Percentiles rank a stretch among this genome's conserved stretches.
These are phyloP conservation scores for Pascua guehoae DNA, from an alignment of 1,284 basidiomycete genomes.

Conservation along the genomic window DNA sequence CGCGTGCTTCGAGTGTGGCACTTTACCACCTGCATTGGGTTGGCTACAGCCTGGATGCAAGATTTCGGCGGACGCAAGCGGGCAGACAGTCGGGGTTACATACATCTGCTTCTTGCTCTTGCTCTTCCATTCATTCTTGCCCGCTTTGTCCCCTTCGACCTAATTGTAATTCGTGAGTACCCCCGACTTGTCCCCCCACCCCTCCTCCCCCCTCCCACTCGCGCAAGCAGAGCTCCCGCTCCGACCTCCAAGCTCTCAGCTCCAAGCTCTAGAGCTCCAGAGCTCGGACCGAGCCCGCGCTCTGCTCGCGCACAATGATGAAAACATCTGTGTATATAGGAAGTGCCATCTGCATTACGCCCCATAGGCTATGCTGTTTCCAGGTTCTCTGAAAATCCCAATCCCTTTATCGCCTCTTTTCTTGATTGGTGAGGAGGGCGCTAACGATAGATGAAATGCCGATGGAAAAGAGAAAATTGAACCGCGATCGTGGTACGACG, in stretches of 20 bases:
- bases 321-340: slow-evolving; percentile 32
- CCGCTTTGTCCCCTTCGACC: not conserved
- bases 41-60: too few species aligned
- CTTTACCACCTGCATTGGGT: too few species aligned
- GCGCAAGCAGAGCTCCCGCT: not conserved
- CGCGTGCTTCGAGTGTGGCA: too few species aligned
- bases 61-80: too few species aligned
- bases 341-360: slow-evolving; percentile 30
- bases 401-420: not conserved
- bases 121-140: not conserved
- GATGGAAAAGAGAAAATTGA: too few species aligned
- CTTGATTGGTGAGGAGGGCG: too few species aligned
- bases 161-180: not conserved
- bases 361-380: slow-evolving; percentile 29
- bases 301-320: slow-evolving; percentile 16
- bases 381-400: slow-evolving; percentile 27
- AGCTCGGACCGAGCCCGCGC: not conserved
- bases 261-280: not conserved
- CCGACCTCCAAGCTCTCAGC: not conserved
- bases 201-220: not conserved
- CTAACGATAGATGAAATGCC: too few species aligned
- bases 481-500: too few species aligned
- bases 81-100: too few species aligned
- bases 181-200: too few species aligned
- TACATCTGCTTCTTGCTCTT: too few species aligned